phyloP scores from a whole-genome alignment of 352 stramenopile genomes.

The Phytophthora parvispora region DNA sequence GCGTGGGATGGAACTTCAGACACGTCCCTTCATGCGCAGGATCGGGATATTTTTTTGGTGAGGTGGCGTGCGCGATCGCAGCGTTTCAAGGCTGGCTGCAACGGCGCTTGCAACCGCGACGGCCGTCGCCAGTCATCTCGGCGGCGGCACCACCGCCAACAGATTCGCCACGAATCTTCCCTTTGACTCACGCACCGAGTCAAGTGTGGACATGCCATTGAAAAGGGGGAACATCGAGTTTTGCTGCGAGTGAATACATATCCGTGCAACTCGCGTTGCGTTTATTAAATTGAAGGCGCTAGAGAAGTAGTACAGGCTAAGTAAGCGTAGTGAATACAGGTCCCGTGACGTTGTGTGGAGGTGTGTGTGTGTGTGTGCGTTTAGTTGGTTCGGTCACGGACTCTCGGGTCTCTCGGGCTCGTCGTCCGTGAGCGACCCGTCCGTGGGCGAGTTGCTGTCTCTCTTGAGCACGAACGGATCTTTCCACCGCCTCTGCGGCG shows the following conservation, averaged over 20 bases:
- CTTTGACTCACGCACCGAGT: not conserved
- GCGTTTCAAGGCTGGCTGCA: slow-evolving; percentile 16
- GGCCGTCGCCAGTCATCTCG: not conserved
- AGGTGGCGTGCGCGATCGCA: slow-evolving; percentile 1
- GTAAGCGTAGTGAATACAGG: slow-evolving; percentile 27
- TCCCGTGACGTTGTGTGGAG: not conserved
- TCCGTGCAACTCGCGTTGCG: slow-evolving; percentile 8
- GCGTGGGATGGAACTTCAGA: slow-evolving; percentile 6
- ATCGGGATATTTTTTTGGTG: slow-evolving; percentile 1
- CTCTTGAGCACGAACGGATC: slow-evolving; percentile 13
- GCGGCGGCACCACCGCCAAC: not conserved
- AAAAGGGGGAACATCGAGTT: not conserved
- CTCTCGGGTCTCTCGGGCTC: slow-evolving; percentile 36
- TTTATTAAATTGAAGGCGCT: slow-evolving; percentile 25
- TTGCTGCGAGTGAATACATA: not conserved
- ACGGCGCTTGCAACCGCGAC: not conserved
- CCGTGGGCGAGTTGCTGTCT: slow-evolving; percentile 26
- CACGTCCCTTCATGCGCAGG: slow-evolving; percentile 8
- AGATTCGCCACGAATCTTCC: slow-evolving; percentile 22
- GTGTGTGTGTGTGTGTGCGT: not conserved
- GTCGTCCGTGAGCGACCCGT: slow-evolving; percentile 39
- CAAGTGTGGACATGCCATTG: not conserved
- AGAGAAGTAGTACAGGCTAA: slow-evolving; percentile 2
- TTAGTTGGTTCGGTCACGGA: slow-evolving; percentile 10
- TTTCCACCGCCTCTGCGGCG: slow-evolving; percentile 19